Percentiles rank a stretch among this genome's conserved stretches.
These are phyloP conservation scores for Leishmania martiniquensis DNA, from an alignment of 208 protist species.

Conservation along the genomic window DNA sequence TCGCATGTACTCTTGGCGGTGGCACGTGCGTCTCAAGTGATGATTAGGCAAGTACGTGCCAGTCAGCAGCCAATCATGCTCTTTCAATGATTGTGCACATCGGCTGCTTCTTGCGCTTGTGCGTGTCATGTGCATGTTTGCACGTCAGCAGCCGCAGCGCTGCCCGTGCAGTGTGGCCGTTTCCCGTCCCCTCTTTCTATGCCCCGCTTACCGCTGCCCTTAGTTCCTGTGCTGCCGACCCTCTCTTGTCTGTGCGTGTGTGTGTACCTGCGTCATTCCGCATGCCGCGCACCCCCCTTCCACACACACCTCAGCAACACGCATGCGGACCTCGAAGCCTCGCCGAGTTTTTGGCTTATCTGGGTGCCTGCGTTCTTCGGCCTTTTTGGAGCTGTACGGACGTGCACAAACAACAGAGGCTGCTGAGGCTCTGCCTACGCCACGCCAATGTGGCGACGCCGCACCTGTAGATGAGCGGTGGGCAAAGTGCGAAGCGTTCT, in stretches of 20 bases:
- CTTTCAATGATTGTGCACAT: background rate
- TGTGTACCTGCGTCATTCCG: background rate
- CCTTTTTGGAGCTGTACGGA: slow-evolving; percentile 36
- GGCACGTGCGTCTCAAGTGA: background rate
- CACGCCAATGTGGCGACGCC: slow-evolving; percentile 12
- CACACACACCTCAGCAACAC: background rate
- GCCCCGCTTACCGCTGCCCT: background rate
- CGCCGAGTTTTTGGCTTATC: slow-evolving; percentile 1
- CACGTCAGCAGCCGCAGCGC: background rate
- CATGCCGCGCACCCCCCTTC: background rate
- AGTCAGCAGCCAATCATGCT: background rate
- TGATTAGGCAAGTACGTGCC: background rate
- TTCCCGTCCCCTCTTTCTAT: background rate
- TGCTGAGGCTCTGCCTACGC: background rate
- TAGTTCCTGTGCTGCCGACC: background rate
- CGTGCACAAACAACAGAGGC: slow-evolving; percentile 4
- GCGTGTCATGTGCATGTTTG: background rate
- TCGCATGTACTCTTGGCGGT: background rate
- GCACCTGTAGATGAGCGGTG: background rate
- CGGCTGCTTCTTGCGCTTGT: background rate
- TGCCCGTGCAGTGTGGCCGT: background rate
- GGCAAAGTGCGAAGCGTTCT: slow-evolving; percentile 11
- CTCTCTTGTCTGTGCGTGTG: background rate
- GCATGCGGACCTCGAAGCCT: slow-evolving; percentile 16
- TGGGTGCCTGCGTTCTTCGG: slow-evolving; percentile 8